These are phyloP conservation scores for Ascoidea rubescens DNA, from an alignment of 805 yeast genomes.

Conservation along the genomic window DNA sequence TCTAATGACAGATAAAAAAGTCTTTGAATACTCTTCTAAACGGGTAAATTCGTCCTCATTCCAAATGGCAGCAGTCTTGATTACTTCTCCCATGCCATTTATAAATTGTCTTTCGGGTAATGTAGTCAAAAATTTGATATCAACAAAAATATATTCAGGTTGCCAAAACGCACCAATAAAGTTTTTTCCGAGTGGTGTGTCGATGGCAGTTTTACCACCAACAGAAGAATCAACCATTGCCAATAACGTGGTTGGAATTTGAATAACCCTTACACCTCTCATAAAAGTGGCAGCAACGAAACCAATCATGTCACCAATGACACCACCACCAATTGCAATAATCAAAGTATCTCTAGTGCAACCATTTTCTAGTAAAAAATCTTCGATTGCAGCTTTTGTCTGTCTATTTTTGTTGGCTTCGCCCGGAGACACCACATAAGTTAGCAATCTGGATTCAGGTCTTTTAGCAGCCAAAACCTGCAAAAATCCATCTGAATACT, in stretches of 20 bases:
- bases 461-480: conserved; percentile 21
- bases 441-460: conserved; percentile 50
- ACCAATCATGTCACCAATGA: conserved; percentile 98
- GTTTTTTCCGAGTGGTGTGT: conserved; percentile 91
- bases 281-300: conserved; percentile 98
- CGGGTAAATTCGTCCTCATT: conserved; percentile 77
- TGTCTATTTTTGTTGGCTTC: conserved; percentile 80
- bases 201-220: conserved; percentile 98
- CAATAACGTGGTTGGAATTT: conserved; percentile 83
- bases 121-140: conserved; percentile 74
- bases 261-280: conserved; percentile 93
- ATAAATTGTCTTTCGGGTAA: conserved; percentile 89
- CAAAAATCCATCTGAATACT: conserved; percentile 29
- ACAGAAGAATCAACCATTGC: conserved; percentile 98
- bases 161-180: conserved; percentile 97
- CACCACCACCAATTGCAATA: conserved; percentile 95
- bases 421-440: conserved; percentile 79
- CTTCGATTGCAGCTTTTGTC: conserved; percentile 89
- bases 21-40: conserved; percentile 61
- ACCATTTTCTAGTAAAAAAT: conserved; percentile 64
- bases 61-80: conserved; percentile 98
- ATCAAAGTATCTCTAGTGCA: conserved; percentile 95
- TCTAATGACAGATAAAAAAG: conserved; percentile 55
- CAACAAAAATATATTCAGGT: conserved; percentile 79
- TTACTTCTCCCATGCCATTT: conserved; percentile 97